Percentiles rank a stretch among this genome's conserved stretches.
Conservation (phyloP, 306 rosid species). For the Fagus sylvatica region DNA sequence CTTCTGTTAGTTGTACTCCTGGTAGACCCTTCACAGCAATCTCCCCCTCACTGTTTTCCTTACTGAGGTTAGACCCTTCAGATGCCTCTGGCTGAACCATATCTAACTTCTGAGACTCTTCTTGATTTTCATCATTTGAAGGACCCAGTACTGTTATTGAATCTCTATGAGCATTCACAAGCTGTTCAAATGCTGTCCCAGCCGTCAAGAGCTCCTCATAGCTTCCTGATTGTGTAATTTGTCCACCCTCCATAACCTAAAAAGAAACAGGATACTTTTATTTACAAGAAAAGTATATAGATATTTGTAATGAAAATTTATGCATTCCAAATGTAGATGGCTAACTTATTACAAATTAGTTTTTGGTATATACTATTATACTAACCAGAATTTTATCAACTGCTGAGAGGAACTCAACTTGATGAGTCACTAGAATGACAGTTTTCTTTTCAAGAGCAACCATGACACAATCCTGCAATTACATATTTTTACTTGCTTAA, state of each 20-base stretch:
- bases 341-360: not conserved
- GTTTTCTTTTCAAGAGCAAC: slow-evolving; percentile 58
- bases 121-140: slow-evolving; percentile 20
- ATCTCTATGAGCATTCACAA: slow-evolving; percentile 55
- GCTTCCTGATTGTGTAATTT: slow-evolving; percentile 64
- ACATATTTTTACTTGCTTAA: slow-evolving; percentile 13
- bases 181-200: slow-evolving; percentile 53
- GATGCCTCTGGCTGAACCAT: slow-evolving; percentile 11
- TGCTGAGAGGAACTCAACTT: slow-evolving; percentile 71
- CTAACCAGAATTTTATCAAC: slow-evolving; percentile 69
- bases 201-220: slow-evolving; percentile 49
- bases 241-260: slow-evolving; percentile 72
- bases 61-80: not conserved
- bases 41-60: slow-evolving; percentile 23
- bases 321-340: not conserved
- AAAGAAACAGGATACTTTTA: not conserved
- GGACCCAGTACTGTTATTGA: slow-evolving; percentile 23
- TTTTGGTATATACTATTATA: too few relatives aligned
- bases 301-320: not conserved
- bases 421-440: slow-evolving; percentile 81
- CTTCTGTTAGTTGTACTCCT: slow-evolving; percentile 43
- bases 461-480: slow-evolving; percentile 72
- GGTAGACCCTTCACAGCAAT: slow-evolving; percentile 6
- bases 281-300: not conserved
- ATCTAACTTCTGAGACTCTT: slow-evolving; percentile 12